phyloP scores from a whole-genome alignment of 805 yeast genomes.

The Wickerhamomyces sydowiorum region DNA sequence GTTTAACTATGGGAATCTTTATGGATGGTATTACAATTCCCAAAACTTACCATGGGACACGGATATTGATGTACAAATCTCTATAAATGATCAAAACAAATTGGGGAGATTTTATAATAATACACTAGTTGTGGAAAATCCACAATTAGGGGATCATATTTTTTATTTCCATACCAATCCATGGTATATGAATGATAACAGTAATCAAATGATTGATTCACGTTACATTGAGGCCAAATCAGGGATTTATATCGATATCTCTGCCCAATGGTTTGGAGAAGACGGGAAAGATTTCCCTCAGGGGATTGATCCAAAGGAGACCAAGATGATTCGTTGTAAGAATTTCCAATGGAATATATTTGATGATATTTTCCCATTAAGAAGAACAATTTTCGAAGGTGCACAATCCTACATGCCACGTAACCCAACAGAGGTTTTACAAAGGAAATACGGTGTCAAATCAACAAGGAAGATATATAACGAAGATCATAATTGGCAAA shows the following conservation, averaged over 20 bases:
- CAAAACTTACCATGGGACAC: conserved; percentile 50
- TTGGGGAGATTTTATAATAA: conserved; percentile 39
- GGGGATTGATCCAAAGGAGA: too few species aligned
- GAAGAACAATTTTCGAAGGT: conserved; percentile 40
- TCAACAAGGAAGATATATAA: background rate
- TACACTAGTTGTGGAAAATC: conserved; percentile 35
- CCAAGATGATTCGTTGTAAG: too few species aligned
- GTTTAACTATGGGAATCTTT: conserved; percentile 1
- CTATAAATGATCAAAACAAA: conserved; percentile 44
- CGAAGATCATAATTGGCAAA: conserved; percentile 31
- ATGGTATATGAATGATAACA: conserved; percentile 37
- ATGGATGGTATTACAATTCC: conserved; percentile 45
- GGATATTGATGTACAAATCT: conserved; percentile 47
- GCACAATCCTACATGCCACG: conserved; percentile 39
- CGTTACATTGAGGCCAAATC: conserved; percentile 42
- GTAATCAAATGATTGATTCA: conserved; percentile 27
- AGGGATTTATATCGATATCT: conserved; percentile 44
- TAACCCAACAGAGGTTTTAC: conserved; percentile 27
- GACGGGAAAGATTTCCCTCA: conserved; percentile 15
- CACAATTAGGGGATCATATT: conserved; percentile 20
- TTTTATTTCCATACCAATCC: conserved; percentile 43
- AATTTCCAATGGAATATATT: conserved; percentile 22
- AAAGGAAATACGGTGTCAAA: conserved; percentile 27
- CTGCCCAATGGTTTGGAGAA: conserved; percentile 27
- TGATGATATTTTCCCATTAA: conserved; percentile 36